Evolutionary conservation across 495 filamentous ascomycete genomes (phyloP).

Genomic region (Penicillium paxilli): DNA sequence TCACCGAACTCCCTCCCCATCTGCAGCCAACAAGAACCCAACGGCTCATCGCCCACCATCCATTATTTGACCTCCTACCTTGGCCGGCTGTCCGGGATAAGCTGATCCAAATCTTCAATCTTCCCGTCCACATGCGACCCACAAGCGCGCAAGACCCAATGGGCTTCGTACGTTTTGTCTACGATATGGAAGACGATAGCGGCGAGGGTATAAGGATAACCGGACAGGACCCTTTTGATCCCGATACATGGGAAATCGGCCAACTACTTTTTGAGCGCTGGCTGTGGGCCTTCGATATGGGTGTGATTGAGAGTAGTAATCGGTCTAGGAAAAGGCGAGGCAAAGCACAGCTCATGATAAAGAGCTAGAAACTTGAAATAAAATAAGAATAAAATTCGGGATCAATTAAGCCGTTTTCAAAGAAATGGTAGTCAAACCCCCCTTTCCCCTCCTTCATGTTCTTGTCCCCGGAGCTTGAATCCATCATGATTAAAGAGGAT

Average conservation of each 20-base stretch:
- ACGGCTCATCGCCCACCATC: slow-evolving; percentile 45
- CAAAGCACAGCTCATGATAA: background rate
- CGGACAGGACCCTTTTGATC: slow-evolving; percentile 36
- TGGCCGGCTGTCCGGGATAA: slow-evolving; percentile 50
- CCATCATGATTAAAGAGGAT: background rate
- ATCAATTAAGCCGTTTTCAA: no score
- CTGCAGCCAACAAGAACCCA: slow-evolving; percentile 28
- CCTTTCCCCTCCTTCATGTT: no score
- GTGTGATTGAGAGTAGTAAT: slow-evolving; percentile 43
- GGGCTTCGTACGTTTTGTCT: slow-evolving; percentile 37
- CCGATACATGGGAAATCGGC: slow-evolving; percentile 45
- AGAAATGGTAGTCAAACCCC: no score
- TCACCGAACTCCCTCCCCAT: slow-evolving; percentile 21
- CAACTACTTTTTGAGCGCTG: slow-evolving; percentile 48
- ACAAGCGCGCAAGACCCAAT: slow-evolving; percentile 33
- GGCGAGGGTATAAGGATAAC: slow-evolving; percentile 43
- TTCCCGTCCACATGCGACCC: slow-evolving; percentile 39
- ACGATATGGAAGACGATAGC: slow-evolving; percentile 48
- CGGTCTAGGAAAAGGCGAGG: slow-evolving; percentile 30
- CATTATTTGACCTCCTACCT: slow-evolving; percentile 48
- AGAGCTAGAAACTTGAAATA: no score
- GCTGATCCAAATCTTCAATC: slow-evolving; percentile 39
- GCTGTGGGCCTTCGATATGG: slow-evolving; percentile 53
- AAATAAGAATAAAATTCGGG: no score
- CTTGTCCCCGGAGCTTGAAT: no score